Evolutionary conservation across 108 stramenopile species (phyloP), one percentile per base, ranked within the genome.

Genomic region (Conticribra weissflogii): DNA sequence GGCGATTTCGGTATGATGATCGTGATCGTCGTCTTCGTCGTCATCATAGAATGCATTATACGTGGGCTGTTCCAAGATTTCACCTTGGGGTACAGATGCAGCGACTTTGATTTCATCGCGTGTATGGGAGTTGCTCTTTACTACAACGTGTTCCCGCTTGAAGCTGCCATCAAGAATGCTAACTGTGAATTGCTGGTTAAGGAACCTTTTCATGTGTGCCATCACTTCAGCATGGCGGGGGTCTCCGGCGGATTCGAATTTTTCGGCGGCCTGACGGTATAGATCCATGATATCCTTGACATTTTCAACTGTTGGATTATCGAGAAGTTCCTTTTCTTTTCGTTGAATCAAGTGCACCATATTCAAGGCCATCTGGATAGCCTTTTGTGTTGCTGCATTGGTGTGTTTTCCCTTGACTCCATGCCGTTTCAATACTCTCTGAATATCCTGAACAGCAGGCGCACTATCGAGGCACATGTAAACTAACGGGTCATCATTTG

Each of bases 241-340:
- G 76, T 96, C 95, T 32, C 95, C 95, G 24, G 92, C 92, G 8
- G 61, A 59, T 73, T 91, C 92, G 54, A 96, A 96, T 33, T 88
- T 88, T 63, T 96, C 95, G 44, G 92, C 92, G 14, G 95, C 91
- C 59, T 93, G 92, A 41, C 95, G 78, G 69, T 93, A 96, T 60
- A 96, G 59, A 72, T 96, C 95, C 95, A 96, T 96, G 51, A 96
- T 96, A 59, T 90, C 89, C 61, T 90, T 93, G 22, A 96, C 92
- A 9, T 85, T 61, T 21, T 93, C 87, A 25, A 87, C 83, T 49
- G 74, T 81, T 14, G 95, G 90, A 32, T 89, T 76, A 23, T 92
- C 85, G 47, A 90, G 79, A 22, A 93, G 65, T 31, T 87, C 84
- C 47, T 81, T 70, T 61, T 96, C 95, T 78, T 90, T 93, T 15